These are phyloP conservation scores for Plantago ovata DNA, from an alignment of 257 asterid genomes.

Conservation along the genomic window DNA sequence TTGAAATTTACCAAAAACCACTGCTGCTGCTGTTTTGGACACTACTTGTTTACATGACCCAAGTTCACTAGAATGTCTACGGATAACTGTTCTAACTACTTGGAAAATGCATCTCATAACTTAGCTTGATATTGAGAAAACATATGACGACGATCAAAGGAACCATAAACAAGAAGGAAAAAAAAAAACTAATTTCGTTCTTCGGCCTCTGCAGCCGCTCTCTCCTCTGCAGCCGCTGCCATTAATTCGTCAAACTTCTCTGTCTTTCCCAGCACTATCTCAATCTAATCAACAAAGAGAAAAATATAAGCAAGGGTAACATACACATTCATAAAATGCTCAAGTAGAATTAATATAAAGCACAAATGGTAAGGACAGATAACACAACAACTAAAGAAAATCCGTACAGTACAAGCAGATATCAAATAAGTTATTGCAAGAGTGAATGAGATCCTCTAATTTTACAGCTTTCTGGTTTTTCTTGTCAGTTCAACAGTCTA, in stretches of 20 bases:
- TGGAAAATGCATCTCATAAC: constrained; percentile 20
- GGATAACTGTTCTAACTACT: constrained; percentile 14
- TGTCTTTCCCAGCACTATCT: constrained; percentile 63
- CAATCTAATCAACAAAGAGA: constrained; percentile 43
- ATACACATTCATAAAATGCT: background rate
- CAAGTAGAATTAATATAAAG: background rate
- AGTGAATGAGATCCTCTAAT: too few species aligned
- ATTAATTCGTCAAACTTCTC: constrained; percentile 65
- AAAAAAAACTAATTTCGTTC: constrained; percentile 34
- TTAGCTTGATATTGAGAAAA: constrained; percentile 19
- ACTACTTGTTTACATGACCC: constrained; percentile 16
- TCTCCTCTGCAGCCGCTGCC: constrained; percentile 49
- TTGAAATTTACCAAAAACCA: constrained; percentile 14
- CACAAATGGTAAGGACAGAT: background rate
- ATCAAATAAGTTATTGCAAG: too few species aligned
- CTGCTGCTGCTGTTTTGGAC: constrained; percentile 8
- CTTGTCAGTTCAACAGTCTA: too few species aligned
- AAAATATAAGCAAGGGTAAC: background rate
- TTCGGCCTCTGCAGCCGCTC: constrained; percentile 31
- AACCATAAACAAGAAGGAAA: background rate
- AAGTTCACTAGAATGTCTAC: constrained; percentile 23
- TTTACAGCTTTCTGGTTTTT: too few species aligned
- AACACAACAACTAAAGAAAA: too few species aligned
- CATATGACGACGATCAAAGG: background rate
- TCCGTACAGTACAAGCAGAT: too few species aligned